Evolutionary conservation across 805 yeast species (phyloP), one percentile per base, ranked within the genome.

Genomic region (Ogataea glucozyma): DNA sequence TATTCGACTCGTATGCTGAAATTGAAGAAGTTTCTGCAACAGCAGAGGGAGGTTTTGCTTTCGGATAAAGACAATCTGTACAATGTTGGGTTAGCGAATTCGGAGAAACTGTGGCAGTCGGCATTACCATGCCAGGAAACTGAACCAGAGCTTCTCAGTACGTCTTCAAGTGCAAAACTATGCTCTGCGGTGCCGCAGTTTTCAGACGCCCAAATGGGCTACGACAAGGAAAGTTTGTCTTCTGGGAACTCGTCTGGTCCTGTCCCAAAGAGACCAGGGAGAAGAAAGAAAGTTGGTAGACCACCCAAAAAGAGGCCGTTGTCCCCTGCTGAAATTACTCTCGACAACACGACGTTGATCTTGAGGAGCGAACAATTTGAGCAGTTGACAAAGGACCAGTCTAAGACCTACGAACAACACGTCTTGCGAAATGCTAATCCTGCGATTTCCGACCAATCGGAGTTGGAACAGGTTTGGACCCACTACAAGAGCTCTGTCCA

Each of bases 271-370:
- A 29, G 43, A 37, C 19, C 31, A 23, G 10, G 36, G 44, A 26
- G 46, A 29, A 17, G 24, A 26, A 13, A 32, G 26, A 16, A 38
- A 41, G 13, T 27, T 30, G 17, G 37, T 17, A 6, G 37, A 26
- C 13, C 31, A 29, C 26, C 6, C 7, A 4, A 4, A 11, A 20
- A 19, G 24, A 33, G 29, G 27, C 20, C 42, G 38, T 13, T 13
- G 10, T 6, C 26, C 3, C 18, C 26, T 5, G 22, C 14, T 11
- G 44, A 41, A 22, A 43, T 55, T 10, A 41, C 59, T 1, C 40
- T 63, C 21, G 66, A 64, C 39, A 66, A 66, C 1, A 48, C 58
- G 32, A 51, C 66, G 0, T 64, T 69, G 4, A 47, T 69, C 7
- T 22, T 62, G 3, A 52, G 68, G 4, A 44, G 51, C 7, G 57